phyloP scores from a whole-genome alignment of 768 basidiomycete genomes.

The Panaeolus papilionaceus region DNA sequence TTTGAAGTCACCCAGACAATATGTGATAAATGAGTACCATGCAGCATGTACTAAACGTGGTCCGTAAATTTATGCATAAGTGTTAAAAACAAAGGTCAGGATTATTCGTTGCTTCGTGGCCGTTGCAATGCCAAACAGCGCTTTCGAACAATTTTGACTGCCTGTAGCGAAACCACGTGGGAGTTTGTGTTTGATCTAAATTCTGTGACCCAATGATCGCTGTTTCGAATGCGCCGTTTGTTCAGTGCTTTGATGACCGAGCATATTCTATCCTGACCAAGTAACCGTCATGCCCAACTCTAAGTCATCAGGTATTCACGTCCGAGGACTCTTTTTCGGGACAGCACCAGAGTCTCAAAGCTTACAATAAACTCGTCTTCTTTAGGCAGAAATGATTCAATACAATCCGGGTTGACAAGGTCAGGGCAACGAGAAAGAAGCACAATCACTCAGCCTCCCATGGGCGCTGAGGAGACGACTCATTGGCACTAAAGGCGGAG shows the following conservation, averaged over 20 bases:
- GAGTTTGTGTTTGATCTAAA: background rate
- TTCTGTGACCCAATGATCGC: no score
- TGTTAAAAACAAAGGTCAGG: background rate
- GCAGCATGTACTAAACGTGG: background rate
- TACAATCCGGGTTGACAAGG: background rate
- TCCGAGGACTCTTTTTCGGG: background rate
- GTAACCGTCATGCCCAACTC: no score
- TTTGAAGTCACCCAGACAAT: background rate
- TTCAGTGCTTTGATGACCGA: background rate
- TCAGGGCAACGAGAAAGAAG: background rate
- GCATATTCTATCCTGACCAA: no score
- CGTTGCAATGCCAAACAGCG: background rate
- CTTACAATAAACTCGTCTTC: no score
- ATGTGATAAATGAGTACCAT: background rate
- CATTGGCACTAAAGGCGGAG: background rate
- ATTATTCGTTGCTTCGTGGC: no score
- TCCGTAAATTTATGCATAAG: no score
- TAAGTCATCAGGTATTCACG: background rate
- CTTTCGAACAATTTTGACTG: background rate
- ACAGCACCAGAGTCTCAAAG: no score
- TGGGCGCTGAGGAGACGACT: constrained; percentile 6
- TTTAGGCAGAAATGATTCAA: background rate
- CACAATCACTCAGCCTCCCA: background rate
- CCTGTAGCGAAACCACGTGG: background rate
- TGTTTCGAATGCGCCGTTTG: background rate